Base-by-base conservation (phyloP, 495 filamentous ascomycete genomes). In the Penicillium canescens region DNA sequence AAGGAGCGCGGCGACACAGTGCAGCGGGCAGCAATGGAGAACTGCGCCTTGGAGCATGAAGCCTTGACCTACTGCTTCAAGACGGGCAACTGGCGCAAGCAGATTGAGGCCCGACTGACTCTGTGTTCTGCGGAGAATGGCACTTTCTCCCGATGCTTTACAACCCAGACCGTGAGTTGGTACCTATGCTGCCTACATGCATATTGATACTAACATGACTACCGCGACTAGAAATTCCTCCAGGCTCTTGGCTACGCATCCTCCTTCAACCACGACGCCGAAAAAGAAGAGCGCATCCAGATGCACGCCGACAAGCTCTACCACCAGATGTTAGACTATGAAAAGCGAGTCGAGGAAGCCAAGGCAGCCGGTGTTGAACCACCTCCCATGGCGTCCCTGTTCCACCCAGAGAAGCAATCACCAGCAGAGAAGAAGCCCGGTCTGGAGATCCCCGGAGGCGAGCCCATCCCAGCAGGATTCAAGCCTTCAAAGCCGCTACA, bases 241-340 rank as follows among this genome's bases (percentile, higher is more conserved):
- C 90, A 91, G 68, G 90, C 91, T 9, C 72, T 98, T 26, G 94
- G 94, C n/a, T 98, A 96, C 67, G 78, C 95, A 56, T 80, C 82
- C 0, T 78, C 78, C 35, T 77, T 81, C 55, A 75, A 86, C 12
- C 80, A 84, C n/a, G 75, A 82, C 34, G 59, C 66, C 12, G 86
- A 87, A 40, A 79, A 86, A 45, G 89, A 96, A 58, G 94, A 98
- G 74, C 76, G 83, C 50, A 96, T 98, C 54, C 94, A 98, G 73
- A 89, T 98, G 88, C 91, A 95, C 69, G 92, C 91, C 45, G 91
- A 97, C 71, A 84, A 80, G 48, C 77, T 97, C 31, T 97, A 92
- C 67, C 91, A 94, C 56, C 80, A 85, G 55, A 88, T 96, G 87
- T 69, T 93, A 16, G 78, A 80, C 43, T 91, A 92, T 63, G 90